Evolutionary conservation across 257 asterid genomes (phyloP), one percentile per base, ranked within the genome.

Genomic region (Solanum sitiens): DNA sequence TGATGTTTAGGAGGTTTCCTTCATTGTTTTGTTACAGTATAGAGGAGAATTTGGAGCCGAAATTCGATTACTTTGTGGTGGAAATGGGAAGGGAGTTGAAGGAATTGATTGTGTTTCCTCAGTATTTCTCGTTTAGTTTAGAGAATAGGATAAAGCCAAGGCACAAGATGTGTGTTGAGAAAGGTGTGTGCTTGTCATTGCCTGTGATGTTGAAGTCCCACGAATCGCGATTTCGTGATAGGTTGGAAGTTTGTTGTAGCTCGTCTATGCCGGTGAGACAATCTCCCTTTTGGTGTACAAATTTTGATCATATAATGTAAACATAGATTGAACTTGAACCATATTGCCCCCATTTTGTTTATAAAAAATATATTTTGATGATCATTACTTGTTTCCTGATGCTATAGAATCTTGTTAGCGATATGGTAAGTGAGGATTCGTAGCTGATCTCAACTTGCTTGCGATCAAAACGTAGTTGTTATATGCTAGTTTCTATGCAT

Each of bases 1-100:
- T 87, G 10, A 94, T 97, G 95, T 94, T 97, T 74, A 67, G 98
- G 92, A 89, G 95, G 84, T 93, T 95, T 86, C 99, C 99, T 2
- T 88, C 98, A 4, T 45, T 97, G 93, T 97, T 97, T 83, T 95
- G 98, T 84, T 97, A 97, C 89, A 93, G 99, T 90, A 90, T 97
- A 16, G 87, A 94, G 90, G 95, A 92, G 83, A 97, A 95, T 92
- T 89, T 97, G 12, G 94, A 93, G 93, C 98, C 98, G 7, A 97
- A 97, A 83, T 94, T 95, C 23, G 92, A 97, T 85, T 97, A 95
- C 83, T 94, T 95, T 83, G 92, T 95, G 89, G 95, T 94, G 92
- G 98, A 95, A 86, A 97, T 95, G 98, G 97, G 98, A 71, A 93
- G 99, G 91, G 98, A 91, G 56, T 79, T 94, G 94, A 92, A 89